A percentile compares a stretch with the other conserved stretches of the same genome.
Evolutionary conservation across 2,329 filamentous ascomycete genomes (phyloP).

Genomic region (Cytospora piceae): DNA sequence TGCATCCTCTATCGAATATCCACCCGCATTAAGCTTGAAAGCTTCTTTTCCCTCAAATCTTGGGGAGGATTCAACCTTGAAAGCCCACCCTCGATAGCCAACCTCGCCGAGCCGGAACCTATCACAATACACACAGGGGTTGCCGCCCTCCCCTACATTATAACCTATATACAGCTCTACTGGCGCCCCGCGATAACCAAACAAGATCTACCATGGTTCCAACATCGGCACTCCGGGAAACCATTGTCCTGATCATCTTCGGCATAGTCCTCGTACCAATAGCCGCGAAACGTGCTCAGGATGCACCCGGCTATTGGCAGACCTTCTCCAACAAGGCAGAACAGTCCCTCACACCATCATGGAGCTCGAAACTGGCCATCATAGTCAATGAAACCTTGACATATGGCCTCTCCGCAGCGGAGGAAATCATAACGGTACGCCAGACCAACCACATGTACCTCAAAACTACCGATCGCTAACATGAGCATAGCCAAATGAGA

Average conservation of each 20-base stretch:
- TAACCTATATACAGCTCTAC: not conserved
- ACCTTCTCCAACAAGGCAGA: constrained; percentile 19
- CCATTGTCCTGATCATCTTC: constrained; percentile 28
- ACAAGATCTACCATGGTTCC: constrained; percentile 19
- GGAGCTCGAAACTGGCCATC: not conserved
- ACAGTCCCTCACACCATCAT: constrained; percentile 2
- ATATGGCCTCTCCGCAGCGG: not conserved
- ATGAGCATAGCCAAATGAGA: constrained; percentile 4
- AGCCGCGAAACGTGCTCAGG: constrained; percentile 29
- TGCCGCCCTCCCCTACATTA: not conserved
- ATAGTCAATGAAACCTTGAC: not conserved
- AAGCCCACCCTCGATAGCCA: not conserved
- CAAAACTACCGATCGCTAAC: not conserved
- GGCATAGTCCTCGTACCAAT: constrained; percentile 30
- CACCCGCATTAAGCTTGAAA: not conserved
- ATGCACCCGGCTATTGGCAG: constrained; percentile 29
- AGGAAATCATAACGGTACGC: not conserved
- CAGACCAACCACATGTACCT: not conserved
- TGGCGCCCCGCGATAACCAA: not conserved
- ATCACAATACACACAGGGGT: not conserved
- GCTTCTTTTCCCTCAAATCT: not conserved
- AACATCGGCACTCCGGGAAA: constrained; percentile 24
- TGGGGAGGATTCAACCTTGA: not conserved
- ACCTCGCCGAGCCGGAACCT: not conserved
- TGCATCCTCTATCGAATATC: not conserved